Base-by-base conservation (phyloP, 345 rosid genomes). In the Bruguiera sexangula region DNA sequence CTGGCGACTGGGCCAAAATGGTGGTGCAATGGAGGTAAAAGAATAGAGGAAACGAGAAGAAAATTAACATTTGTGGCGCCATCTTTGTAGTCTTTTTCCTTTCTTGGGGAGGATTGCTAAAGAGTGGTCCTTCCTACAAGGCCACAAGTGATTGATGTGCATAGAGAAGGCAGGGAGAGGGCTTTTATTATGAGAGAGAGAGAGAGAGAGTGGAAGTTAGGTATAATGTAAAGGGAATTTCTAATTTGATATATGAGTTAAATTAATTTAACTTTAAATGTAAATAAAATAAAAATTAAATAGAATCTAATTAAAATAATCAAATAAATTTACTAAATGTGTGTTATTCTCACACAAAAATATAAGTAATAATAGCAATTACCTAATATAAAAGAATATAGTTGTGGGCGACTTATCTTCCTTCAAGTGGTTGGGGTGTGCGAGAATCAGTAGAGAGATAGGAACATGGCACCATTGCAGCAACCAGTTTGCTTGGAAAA, bases 401-500 rank as follows among this genome's bases (percentile, higher is more conserved):
- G 78, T 55, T 51, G 78, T 73, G 63, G 52, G 80, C 65, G 73
- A 24, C 53, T 69, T 64, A 24, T 53, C 21, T 60, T 70, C 55
- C 20, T 62, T 68, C n/a, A 72, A 19, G 34, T 39, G 73, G 50
- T 64, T 32, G 68, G 52, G 63, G 57, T 27, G 29, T 27, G 29
- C 29, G 29, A 27, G 39, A 77, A 73, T 55, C 46, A 53, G 55
- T 53, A 24, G 60, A 59, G 57, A 51, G 72, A 65, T 39, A 37
- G 51, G 56, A 26, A 66, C 32, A 21, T 43, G 6, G n/a, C n/a
- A 65, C 69, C 74, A 69, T 81, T 69, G 34, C 72, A 79, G 76
- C 89, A 61, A 80, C 79, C 69, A 67, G 76, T 32, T 86, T 82
- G 88, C 86, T 82, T 84, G 65, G 30, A 73, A 68, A 79, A 59